Conservation (phyloP, 1,284 basidiomycete species). For the Leucoagaricus sp. region DNA sequence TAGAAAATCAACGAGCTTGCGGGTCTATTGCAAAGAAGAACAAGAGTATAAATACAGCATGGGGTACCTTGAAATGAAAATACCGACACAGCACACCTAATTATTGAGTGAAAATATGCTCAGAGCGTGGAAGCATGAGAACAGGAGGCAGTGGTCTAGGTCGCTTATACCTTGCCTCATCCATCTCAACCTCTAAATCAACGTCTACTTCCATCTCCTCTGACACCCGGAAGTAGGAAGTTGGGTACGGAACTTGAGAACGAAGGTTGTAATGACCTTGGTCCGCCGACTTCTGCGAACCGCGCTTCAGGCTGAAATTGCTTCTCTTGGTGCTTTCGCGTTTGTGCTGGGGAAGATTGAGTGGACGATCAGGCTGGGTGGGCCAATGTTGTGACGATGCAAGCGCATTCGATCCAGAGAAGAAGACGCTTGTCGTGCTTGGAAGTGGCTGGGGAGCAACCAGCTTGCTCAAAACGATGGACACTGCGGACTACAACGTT, state of each 20-base stretch:
- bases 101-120: neutral
- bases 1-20: too few relatives aligned
- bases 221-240: constrained; percentile 12
- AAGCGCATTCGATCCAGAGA: neutral
- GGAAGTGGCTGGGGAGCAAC: constrained; percentile 88
- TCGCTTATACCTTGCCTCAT: constrained; percentile 3
- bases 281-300: neutral
- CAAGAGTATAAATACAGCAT: too few relatives aligned
- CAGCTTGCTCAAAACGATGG: constrained; percentile 87
- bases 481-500: constrained; percentile 95
- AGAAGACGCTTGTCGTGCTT: constrained; percentile 56
- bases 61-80: too few relatives aligned
- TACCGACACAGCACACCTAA: too few relatives aligned
- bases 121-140: constrained; percentile 5
- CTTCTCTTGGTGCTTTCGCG: neutral
- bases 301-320: neutral
- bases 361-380: constrained; percentile 5
- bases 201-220: constrained; percentile 11
- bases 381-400: constrained; percentile 6
- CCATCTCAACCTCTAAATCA: constrained; percentile 10
- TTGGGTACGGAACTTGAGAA: neutral
- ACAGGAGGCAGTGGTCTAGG: constrained; percentile 5
- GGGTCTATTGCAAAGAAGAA: too few relatives aligned
- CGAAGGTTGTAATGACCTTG: constrained; percentile 12
- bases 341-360: neutral